A percentile compares a stretch with the other conserved stretches of the same genome.
phyloP scores from a whole-genome alignment of 176 grass and related monocot genomes.

The Hordeum marinum region DNA sequence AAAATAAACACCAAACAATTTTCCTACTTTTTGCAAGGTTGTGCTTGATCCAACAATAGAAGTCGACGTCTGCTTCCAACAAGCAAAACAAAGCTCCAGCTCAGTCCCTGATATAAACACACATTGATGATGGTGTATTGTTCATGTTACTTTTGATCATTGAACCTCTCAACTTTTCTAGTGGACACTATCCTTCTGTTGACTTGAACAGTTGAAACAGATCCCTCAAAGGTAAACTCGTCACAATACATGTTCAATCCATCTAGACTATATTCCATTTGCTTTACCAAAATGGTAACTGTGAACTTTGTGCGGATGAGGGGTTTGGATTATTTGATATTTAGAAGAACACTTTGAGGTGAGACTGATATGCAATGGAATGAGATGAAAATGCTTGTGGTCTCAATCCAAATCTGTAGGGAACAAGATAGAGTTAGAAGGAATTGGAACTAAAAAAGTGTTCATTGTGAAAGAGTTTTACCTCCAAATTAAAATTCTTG shows the following conservation, averaged over 20 bases:
- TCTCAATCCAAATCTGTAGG: too few species aligned
- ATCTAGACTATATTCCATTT: constrained; percentile 24
- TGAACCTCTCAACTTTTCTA: constrained; percentile 75
- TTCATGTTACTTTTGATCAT: constrained; percentile 30
- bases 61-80: constrained; percentile 78
- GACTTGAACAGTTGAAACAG: constrained; percentile 77
- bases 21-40: constrained; percentile 69
- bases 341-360: too few species aligned
- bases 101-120: constrained; percentile 78
- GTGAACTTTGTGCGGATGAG: too few species aligned
- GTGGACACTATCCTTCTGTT: constrained; percentile 59
- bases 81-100: constrained; percentile 85
- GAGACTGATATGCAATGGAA: too few species aligned
- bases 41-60: constrained; percentile 80
- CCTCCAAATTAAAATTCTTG: too few species aligned
- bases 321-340: too few species aligned
- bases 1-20: constrained; percentile 76
- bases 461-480: too few species aligned
- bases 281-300: too few species aligned
- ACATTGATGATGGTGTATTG: constrained; percentile 8
- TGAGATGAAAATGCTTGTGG: too few species aligned
- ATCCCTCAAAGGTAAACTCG: constrained; percentile 79
- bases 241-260: constrained; percentile 76
- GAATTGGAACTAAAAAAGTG: too few species aligned
- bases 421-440: too few species aligned